A percentile compares a stretch with the other conserved stretches of the same genome.
phyloP scores from a whole-genome alignment of 2,329 filamentous ascomycete genomes.

The Cordyceps javanica region DNA sequence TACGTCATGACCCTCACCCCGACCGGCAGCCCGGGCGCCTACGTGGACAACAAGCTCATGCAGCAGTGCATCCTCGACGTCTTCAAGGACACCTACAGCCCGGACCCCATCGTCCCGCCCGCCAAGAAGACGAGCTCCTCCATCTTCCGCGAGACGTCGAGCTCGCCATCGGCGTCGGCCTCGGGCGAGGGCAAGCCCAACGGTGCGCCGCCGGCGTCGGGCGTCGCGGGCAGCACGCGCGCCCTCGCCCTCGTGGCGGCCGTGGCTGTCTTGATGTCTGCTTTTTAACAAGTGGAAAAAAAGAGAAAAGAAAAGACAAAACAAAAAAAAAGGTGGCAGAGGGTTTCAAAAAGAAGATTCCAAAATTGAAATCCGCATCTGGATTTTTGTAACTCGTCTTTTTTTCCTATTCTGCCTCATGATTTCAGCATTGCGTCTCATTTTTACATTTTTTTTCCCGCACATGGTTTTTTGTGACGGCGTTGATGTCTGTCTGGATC shows the following conservation, averaged over 20 bases:
- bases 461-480: too few species aligned
- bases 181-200: too few species aligned
- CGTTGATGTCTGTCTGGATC: too few species aligned
- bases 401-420: too few species aligned
- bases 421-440: too few species aligned
- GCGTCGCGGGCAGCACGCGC: not conserved
- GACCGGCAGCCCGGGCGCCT: constrained; percentile 18
- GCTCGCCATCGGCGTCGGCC: not conserved
- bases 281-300: too few species aligned
- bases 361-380: too few species aligned
- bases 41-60: constrained; percentile 35
- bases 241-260: not conserved
- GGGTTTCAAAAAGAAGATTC: too few species aligned
- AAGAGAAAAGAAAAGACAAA: too few species aligned
- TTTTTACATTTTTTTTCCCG: too few species aligned
- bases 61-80: constrained; percentile 35
- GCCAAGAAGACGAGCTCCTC: not conserved
- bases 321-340: too few species aligned
- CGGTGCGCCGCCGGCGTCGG: not conserved
- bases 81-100: constrained; percentile 22
- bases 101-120: constrained; percentile 1
- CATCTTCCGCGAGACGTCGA: constrained; percentile 2
- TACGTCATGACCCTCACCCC: constrained; percentile 41
- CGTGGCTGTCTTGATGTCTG: not conserved
- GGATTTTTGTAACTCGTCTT: too few species aligned